These are phyloP conservation scores for Schoenoplectus triqueter DNA, from an alignment of 202 grass and related monocot species.

Conservation along the genomic window DNA sequence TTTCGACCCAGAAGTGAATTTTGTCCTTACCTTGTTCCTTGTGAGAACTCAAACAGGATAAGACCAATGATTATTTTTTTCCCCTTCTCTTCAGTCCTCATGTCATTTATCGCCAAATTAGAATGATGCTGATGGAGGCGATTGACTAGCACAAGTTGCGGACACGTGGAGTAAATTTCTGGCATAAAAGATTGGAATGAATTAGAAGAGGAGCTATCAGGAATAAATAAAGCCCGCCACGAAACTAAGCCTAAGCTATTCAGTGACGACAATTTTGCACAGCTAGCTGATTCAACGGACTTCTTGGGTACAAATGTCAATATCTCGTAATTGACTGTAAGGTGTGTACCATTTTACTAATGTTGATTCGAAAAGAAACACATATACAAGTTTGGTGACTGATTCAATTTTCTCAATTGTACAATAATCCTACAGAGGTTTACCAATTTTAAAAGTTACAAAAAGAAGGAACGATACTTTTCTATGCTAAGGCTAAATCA, in stretches of 20 bases:
- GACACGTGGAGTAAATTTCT: background rate
- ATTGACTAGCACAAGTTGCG: background rate
- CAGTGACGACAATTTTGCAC: background rate
- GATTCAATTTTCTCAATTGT: background rate
- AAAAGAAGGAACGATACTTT: background rate
- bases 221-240: background rate
- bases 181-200: background rate
- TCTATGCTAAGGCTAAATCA: background rate
- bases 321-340: background rate
- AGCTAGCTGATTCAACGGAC: background rate
- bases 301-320: background rate
- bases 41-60: background rate
- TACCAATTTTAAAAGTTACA: background rate
- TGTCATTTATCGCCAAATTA: background rate
- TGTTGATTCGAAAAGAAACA: background rate
- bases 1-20: background rate
- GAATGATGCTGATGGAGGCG: background rate
- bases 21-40: background rate
- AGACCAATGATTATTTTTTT: background rate
- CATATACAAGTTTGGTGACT: background rate
- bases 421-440: background rate
- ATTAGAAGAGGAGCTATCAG: background rate
- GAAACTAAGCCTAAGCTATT: background rate
- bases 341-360: background rate
- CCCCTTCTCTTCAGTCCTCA: background rate